These are phyloP conservation scores for Pisolithus microcarpus DNA, from an alignment of 768 basidiomycete species.

Conservation along the genomic window DNA sequence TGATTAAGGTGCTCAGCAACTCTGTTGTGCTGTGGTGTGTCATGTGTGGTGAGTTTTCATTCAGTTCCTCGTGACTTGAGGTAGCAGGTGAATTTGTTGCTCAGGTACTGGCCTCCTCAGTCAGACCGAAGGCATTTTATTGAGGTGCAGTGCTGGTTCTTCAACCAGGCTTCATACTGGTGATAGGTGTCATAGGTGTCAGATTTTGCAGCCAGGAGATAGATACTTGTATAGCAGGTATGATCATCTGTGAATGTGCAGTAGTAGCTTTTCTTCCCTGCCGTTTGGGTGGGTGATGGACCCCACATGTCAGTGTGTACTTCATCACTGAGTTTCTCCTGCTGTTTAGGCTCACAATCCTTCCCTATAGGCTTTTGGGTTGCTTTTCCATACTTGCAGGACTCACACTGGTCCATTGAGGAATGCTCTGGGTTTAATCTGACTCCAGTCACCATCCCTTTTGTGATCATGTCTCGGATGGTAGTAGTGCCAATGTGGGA, in stretches of 20 bases:
- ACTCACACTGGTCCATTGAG: slow-evolving; percentile 1
- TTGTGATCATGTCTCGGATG: background rate
- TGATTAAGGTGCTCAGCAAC: slow-evolving; percentile 24
- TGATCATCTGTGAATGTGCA: too few relatives aligned
- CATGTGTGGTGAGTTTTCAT: slow-evolving; percentile 3
- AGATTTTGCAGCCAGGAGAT: slow-evolving; percentile 1
- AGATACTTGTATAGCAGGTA: background rate
- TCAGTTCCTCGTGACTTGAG: slow-evolving; percentile 2
- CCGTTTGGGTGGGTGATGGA: slow-evolving; percentile 12
- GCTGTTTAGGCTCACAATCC: background rate
- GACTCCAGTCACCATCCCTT: background rate
- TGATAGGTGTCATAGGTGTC: slow-evolving; percentile 7
- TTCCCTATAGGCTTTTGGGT: slow-evolving; percentile 4
- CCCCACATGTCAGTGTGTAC: slow-evolving; percentile 24
- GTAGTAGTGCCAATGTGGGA: background rate
- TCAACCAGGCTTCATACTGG: slow-evolving; percentile 1
- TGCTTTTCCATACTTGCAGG: slow-evolving; percentile 7
- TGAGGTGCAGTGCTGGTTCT: background rate
- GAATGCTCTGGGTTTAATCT: background rate
- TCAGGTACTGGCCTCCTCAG: slow-evolving; percentile 9
- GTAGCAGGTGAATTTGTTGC: background rate
- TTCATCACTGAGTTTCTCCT: background rate
- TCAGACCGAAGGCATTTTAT: slow-evolving; percentile 2
- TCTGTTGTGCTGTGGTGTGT: slow-evolving; percentile 23
- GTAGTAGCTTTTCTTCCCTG: too few relatives aligned